A percentile compares a stretch with the other conserved stretches of the same genome.
Conservation (phyloP, 495 filamentous ascomycete species). For the Pyrenula massariospora region DNA sequence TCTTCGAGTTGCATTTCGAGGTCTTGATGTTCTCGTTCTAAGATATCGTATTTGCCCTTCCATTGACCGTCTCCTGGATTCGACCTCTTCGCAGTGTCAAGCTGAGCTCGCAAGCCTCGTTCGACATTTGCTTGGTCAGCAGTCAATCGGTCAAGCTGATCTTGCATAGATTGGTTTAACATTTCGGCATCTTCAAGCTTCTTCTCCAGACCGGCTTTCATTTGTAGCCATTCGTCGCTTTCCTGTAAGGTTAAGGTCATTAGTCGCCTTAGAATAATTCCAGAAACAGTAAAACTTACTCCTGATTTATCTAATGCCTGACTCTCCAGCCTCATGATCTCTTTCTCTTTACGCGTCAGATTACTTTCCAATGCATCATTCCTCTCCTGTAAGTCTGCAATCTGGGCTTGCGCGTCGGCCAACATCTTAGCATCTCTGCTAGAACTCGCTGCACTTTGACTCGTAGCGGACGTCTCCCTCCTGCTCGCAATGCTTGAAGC, state of each 20-base stretch:
- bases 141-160: slow-evolving; percentile 63
- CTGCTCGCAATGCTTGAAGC: slow-evolving; percentile 39
- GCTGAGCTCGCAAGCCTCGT: slow-evolving; percentile 48
- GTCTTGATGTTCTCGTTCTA: slow-evolving; percentile 60
- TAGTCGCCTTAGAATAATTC: not conserved
- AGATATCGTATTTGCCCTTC: slow-evolving; percentile 43
- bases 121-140: slow-evolving; percentile 53
- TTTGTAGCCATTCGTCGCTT: slow-evolving; percentile 54
- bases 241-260: slow-evolving; percentile 12
- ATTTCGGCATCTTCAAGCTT: slow-evolving; percentile 69
- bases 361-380: slow-evolving; percentile 56
- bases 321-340: slow-evolving; percentile 33
- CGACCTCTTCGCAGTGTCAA: slow-evolving; percentile 38
- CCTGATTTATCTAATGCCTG: slow-evolving; percentile 30
- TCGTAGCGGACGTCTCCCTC: slow-evolving; percentile 37
- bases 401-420: slow-evolving; percentile 65
- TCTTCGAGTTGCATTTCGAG: slow-evolving; percentile 58
- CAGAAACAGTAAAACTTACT: slow-evolving; percentile 17
- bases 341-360: slow-evolving; percentile 44
- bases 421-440: slow-evolving; percentile 61
- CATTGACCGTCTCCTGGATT: slow-evolving; percentile 30
- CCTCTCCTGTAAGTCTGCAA: slow-evolving; percentile 62
- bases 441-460: slow-evolving; percentile 25
- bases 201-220: slow-evolving; percentile 62
- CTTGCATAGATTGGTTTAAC: slow-evolving; percentile 62